Evolutionary conservation across 2,329 filamentous ascomycete species (phyloP).

Genomic region (Sphaerulina musiva): DNA sequence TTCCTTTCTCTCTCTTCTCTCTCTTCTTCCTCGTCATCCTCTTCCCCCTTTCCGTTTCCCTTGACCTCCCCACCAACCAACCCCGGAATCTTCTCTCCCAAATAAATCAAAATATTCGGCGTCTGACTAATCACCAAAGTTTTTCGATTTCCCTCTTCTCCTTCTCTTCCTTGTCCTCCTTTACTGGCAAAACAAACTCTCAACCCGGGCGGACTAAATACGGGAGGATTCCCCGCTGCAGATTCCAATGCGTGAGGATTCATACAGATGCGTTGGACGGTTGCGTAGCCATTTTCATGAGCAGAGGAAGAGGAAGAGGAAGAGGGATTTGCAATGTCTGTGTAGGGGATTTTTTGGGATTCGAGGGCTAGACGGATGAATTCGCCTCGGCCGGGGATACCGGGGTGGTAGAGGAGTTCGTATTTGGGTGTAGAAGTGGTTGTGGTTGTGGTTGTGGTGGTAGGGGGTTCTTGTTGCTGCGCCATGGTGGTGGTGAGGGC

Average conservation of each 20-base stretch:
- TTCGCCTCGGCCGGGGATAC: conserved; percentile 67
- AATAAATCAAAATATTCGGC: conserved; percentile 65
- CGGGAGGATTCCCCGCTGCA: conserved; percentile 54
- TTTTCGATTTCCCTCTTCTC: conserved; percentile 40
- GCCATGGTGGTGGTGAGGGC: conserved; percentile 7
- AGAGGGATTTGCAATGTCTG: conserved; percentile 50
- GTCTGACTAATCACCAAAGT: conserved; percentile 61
- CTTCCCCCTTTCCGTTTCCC: too few relatives aligned
- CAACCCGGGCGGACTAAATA: conserved; percentile 62
- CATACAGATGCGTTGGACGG: conserved; percentile 46
- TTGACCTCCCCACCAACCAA: conserved; percentile 40
- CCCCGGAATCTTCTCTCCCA: conserved; percentile 52
- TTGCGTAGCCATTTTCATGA: conserved; percentile 44
- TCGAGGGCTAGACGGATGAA: conserved; percentile 67
- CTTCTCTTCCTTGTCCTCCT: conserved; percentile 3
- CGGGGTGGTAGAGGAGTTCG: conserved; percentile 57
- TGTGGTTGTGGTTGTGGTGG: conserved; percentile 13
- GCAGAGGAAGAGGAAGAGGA: too few relatives aligned
- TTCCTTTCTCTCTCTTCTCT: conserved; percentile 39
- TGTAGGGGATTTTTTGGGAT: conserved; percentile 59
- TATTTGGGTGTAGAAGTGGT: conserved; percentile 28
- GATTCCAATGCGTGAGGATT: conserved; percentile 27
- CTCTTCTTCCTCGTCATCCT: too few relatives aligned
- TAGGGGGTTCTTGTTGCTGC: conserved; percentile 1
- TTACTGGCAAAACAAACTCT: conserved; percentile 29